Evolutionary conservation across 306 rosid species (phyloP).

Genomic region (Arachis hypogaea): DNA sequence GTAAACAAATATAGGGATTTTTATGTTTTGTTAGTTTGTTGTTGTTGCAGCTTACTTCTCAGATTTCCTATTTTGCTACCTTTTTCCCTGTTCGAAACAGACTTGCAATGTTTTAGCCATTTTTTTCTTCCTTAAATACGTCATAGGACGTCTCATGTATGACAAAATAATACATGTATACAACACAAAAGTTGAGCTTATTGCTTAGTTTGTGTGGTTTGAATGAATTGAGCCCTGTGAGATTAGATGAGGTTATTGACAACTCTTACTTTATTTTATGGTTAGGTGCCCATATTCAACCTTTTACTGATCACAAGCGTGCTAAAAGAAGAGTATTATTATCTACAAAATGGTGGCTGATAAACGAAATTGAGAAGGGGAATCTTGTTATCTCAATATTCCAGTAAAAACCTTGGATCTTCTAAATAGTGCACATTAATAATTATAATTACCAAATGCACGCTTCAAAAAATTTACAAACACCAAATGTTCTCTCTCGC

Average conservation of each 20-base stretch:
- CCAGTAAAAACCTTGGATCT: slow-evolving; percentile 32
- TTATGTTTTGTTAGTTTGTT: slow-evolving; percentile 35
- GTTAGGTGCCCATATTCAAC: not conserved
- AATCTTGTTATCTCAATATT: slow-evolving; percentile 23
- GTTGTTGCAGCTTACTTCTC: slow-evolving; percentile 25
- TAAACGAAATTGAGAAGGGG: slow-evolving; percentile 1
- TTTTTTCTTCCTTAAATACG: slow-evolving; percentile 23
- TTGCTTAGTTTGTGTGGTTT: not conserved
- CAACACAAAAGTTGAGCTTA: not conserved
- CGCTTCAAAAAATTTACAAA: slow-evolving; percentile 12
- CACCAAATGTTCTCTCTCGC: not conserved
- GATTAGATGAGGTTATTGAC: not conserved
- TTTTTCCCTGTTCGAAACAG: slow-evolving; percentile 3
- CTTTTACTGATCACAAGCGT: not conserved
- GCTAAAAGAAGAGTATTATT: not conserved
- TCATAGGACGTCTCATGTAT: not conserved
- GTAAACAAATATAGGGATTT: slow-evolving; percentile 24
- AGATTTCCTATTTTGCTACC: not conserved
- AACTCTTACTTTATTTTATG: too few relatives aligned
- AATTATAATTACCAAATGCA: slow-evolving; percentile 46
- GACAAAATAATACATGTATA: not conserved
- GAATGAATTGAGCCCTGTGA: not conserved
- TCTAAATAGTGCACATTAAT: slow-evolving; percentile 25
- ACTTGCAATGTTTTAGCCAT: slow-evolving; percentile 31
- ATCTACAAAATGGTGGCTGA: slow-evolving; percentile 35